A percentile compares a stretch with the other conserved stretches of the same genome.
Conservation (phyloP, 2,329 filamentous ascomycete genomes). For the Curvularia verruculosa region DNA sequence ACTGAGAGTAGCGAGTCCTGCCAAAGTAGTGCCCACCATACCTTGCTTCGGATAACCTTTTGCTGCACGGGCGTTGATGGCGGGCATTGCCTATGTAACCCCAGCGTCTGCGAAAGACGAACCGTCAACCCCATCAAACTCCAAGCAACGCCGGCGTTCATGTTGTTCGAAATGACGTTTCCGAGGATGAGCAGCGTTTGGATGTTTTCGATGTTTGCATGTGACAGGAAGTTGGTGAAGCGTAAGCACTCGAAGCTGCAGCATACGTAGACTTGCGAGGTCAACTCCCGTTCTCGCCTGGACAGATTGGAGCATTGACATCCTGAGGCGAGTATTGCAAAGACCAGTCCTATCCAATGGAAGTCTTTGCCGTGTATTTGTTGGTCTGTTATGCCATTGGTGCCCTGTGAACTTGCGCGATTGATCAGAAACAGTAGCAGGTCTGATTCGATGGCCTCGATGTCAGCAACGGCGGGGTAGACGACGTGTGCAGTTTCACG, state of each 20-base stretch:
- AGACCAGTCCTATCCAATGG: constrained; percentile 65
- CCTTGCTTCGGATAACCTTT: constrained; percentile 48
- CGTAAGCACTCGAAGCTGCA: constrained; percentile 69
- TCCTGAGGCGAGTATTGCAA: constrained; percentile 67
- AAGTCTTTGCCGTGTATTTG: constrained; percentile 63
- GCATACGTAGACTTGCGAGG: constrained; percentile 69
- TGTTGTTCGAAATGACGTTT: constrained; percentile 67
- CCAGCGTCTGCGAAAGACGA: constrained; percentile 65
- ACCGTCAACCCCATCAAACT: constrained; percentile 65
- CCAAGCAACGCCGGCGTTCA: constrained; percentile 70
- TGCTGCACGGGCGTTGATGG: constrained; percentile 58
- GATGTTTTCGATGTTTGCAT: constrained; percentile 65
- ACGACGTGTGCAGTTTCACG: constrained; percentile 65
- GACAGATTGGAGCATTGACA: constrained; percentile 65
- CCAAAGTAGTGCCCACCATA: constrained; percentile 67
- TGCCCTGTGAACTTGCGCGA: constrained; percentile 53
- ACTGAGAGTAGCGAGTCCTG: constrained; percentile 68
- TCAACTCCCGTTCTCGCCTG: constrained; percentile 65
- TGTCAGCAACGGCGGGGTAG: constrained; percentile 65
- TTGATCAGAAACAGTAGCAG: constrained; percentile 61
- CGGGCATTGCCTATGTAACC: constrained; percentile 64
- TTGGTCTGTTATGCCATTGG: constrained; percentile 57
- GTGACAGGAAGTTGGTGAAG: constrained; percentile 68
- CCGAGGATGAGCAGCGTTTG: constrained; percentile 67
- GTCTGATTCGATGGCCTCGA: constrained; percentile 61